These are phyloP conservation scores for Solanum sejunctum DNA, from an alignment of 257 asterid species.

Conservation along the genomic window DNA sequence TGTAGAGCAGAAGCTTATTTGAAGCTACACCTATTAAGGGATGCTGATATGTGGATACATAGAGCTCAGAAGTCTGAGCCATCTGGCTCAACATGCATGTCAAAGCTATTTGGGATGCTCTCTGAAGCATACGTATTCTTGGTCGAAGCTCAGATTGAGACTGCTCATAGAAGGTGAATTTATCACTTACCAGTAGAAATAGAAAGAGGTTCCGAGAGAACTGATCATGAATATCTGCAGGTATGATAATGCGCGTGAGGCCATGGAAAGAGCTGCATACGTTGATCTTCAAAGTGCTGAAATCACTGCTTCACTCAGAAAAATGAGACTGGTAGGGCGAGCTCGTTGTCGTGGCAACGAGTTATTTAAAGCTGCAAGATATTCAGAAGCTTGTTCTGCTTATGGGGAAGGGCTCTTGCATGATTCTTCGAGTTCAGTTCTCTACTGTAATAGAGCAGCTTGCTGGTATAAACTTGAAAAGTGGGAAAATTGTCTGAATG, in stretches of 20 bases:
- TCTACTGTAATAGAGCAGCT: conserved; percentile 76
- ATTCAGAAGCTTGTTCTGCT: conserved; percentile 59
- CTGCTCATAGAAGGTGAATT: conserved; percentile 57
- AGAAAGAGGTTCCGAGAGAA: neutral
- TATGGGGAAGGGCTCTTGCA: conserved; percentile 56
- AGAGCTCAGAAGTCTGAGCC: conserved; percentile 14
- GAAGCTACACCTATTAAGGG: conserved; percentile 51
- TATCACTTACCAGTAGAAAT: neutral
- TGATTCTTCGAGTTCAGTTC: conserved; percentile 52
- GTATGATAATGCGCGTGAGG: conserved; percentile 44
- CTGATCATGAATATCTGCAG: conserved; percentile 23
- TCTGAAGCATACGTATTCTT: conserved; percentile 42
- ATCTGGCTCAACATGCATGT: conserved; percentile 8
- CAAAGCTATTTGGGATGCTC: conserved; percentile 46
- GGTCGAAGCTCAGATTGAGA: conserved; percentile 43
- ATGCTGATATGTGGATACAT: conserved; percentile 29
- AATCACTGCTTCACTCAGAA: conserved; percentile 29
- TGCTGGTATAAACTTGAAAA: conserved; percentile 71
- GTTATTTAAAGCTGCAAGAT: conserved; percentile 54
- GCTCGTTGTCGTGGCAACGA: conserved; percentile 70
- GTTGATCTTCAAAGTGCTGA: conserved; percentile 39
- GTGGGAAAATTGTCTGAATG: conserved; percentile 56
- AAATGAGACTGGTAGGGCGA: conserved; percentile 36
- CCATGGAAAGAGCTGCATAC: conserved; percentile 43
- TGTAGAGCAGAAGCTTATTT: conserved; percentile 64